A percentile compares a stretch with the other conserved stretches of the same genome.
Evolutionary conservation across 1,284 basidiomycete species (phyloP).

Genomic region (Boletellus dicymbophilus): DNA sequence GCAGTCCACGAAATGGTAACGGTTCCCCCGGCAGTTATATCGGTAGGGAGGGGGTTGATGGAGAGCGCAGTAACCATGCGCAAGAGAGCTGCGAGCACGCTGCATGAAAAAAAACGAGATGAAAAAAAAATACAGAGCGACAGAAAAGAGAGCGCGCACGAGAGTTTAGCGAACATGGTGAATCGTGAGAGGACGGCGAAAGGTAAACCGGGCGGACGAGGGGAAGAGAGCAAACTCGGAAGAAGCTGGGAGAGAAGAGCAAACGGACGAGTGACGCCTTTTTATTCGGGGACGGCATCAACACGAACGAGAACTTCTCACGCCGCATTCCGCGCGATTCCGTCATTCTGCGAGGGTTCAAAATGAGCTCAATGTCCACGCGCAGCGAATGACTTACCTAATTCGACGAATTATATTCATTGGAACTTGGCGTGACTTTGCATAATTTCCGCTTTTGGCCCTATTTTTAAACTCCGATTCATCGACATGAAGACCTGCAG

Average conservation of each 20-base stretch:
- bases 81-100: slow-evolving; percentile 29
- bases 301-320: slow-evolving; percentile 25
- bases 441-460: too few species aligned
- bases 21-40: slow-evolving; percentile 33
- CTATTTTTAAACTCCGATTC: too few species aligned
- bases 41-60: slow-evolving; percentile 41
- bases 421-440: too few species aligned
- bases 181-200: slow-evolving; percentile 8
- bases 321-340: slow-evolving; percentile 21
- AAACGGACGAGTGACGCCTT: too few species aligned
- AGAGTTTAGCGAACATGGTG: slow-evolving; percentile 40
- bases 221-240: slow-evolving; percentile 14
- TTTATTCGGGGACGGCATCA: slow-evolving; percentile 22
- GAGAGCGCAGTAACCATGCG: slow-evolving; percentile 49
- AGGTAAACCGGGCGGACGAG: background rate
- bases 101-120: background rate
- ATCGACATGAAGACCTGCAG: too few species aligned
- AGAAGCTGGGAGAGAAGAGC: background rate
- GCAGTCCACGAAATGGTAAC: slow-evolving; percentile 52
- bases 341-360: too few species aligned
- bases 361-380: slow-evolving; percentile 14
- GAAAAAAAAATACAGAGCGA: too few species aligned
- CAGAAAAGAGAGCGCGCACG: too few species aligned
- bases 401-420: too few species aligned
- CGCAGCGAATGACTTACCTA: background rate